These are phyloP conservation scores for Fusarium buharicum DNA, from an alignment of 2,329 filamentous ascomycete genomes.

Conservation along the genomic window DNA sequence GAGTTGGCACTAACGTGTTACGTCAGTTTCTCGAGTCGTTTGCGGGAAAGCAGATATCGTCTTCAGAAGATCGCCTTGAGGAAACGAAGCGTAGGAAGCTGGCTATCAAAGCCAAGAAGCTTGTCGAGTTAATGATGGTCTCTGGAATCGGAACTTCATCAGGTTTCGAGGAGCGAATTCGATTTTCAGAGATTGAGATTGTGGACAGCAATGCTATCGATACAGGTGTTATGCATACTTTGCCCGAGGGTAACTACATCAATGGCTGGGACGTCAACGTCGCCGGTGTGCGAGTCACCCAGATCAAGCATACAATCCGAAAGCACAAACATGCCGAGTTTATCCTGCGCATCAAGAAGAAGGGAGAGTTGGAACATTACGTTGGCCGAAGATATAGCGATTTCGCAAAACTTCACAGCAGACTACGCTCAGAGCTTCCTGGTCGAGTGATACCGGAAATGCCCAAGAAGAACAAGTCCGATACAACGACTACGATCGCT, in stretches of 20 bases:
- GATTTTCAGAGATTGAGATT: constrained; percentile 96
- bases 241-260: constrained; percentile 90
- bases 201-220: constrained; percentile 94
- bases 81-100: constrained; percentile 95
- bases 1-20: constrained; percentile 14
- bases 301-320: constrained; percentile 84
- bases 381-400: constrained; percentile 89
- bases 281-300: constrained; percentile 83
- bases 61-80: constrained; percentile 93
- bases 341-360: constrained; percentile 83
- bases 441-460: constrained; percentile 88
- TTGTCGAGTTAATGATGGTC: constrained; percentile 99
- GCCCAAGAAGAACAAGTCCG: constrained; percentile 90
- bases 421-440: constrained; percentile 83
- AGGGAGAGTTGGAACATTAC: constrained; percentile 79
- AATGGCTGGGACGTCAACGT: constrained; percentile 97
- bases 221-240: constrained; percentile 83
- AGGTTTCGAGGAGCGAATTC: constrained; percentile 96
- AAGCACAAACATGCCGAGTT: constrained; percentile 97
- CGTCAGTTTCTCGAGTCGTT: constrained; percentile 93
- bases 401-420: constrained; percentile 82
- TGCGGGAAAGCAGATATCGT: constrained; percentile 95
- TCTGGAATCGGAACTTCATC: constrained; percentile 95
- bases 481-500: constrained; percentile 70
- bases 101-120: constrained; percentile 90